Base-by-base conservation (phyloP, 2,329 filamentous ascomycete genomes). In the Albifimbria verrucaria region DNA sequence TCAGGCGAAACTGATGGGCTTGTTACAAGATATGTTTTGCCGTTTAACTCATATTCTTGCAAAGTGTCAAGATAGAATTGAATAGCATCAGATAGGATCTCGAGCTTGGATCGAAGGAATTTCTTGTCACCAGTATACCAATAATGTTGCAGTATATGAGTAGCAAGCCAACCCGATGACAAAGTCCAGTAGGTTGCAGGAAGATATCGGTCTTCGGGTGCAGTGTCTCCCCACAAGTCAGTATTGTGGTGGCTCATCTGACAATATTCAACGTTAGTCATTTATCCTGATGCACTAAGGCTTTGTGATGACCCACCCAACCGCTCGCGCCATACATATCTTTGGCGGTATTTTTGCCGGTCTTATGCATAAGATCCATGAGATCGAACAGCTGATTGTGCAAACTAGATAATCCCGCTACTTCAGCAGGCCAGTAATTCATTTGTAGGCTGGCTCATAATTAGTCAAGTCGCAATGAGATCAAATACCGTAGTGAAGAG, bases 11-110 rank as follows among this genome's bases (percentile, higher is more conserved):
- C 32, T 12, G 32, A 39, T 12, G 32, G 32, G 11, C 32, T 39
- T 7, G 32, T 39, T n/a, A 39, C 32, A 15, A 39, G 32, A 39
- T 39, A 39, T 7, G 32, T 39, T 12, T 39, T 39, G 5, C 32
- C 32, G 12, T 39, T 39, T 12, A 39, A 12, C 4, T 39, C 32
- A 15, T 39, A 39, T 15, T 39, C 32, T 15, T 39, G 47, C 22
- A 49, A 25, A 7, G 47, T 49, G 21, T 49, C 47, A 32, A 49
- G 47, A 32, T 49, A 49, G 47, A 49, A 49, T 22, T 36, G 47
- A 25, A 49, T 49, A 2, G 47, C 47, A 20, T 49, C 47, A n/a
- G 47, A 49, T 1, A 49, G 47, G 10, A 49, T 49, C 20, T 49
- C 47, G 20, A 49, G 17, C 18, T 18, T 4, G 21, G 25, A 36